Evolutionary conservation across 1,284 basidiomycete species (phyloP), one percentile per base, ranked within the genome.

Genomic region (Salmacisia buchloeana): DNA sequence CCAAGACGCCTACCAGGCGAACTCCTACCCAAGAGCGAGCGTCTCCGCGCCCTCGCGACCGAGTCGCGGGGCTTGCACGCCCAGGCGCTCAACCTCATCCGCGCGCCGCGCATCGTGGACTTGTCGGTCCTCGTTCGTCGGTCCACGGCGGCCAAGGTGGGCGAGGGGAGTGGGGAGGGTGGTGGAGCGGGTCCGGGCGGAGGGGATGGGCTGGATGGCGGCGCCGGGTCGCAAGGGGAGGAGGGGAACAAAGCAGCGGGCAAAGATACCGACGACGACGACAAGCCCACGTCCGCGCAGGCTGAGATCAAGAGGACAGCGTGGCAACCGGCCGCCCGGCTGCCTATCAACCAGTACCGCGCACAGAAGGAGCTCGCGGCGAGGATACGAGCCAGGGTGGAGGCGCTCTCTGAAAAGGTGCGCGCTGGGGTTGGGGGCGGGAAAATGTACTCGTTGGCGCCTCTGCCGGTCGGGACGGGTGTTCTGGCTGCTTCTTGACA

Each of bases 91-190:
- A 35, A 56, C 25, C 59, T 70, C 23, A 60, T 60, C 13, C 66
- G 72, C 5, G 5, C 71, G 43, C 71, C 76, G 4, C 67, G 63
- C 10, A 69, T 78, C 0, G 71, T 78, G 33, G 70, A 73, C 52
- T 61, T 78, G 1, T 65, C 64, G n/a, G 49, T 54, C 25, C 21
- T 54, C 4, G 49, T 54, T n/a, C n/a, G n/a, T n/a, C n/a, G n/a
- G 6, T 31, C 27, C 25, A 54, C 15, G 27, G 13, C 49, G 27
- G 29, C 23, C 41, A 18, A 43, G 23, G 41, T 33, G 25, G 25
- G 27, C 21, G 23, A 58, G 15, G n/a, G 15, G 38, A 12, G 56
- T n/a, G n/a, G n/a, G n/a, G n/a, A n/a, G n/a, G n/a, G n/a, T n/a
- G n/a, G n/a, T n/a, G n/a, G n/a, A n/a, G n/a, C n/a, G n/a, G n/a